Conservation (phyloP, 345 rosid species). For the Gossypium sturtianum region DNA sequence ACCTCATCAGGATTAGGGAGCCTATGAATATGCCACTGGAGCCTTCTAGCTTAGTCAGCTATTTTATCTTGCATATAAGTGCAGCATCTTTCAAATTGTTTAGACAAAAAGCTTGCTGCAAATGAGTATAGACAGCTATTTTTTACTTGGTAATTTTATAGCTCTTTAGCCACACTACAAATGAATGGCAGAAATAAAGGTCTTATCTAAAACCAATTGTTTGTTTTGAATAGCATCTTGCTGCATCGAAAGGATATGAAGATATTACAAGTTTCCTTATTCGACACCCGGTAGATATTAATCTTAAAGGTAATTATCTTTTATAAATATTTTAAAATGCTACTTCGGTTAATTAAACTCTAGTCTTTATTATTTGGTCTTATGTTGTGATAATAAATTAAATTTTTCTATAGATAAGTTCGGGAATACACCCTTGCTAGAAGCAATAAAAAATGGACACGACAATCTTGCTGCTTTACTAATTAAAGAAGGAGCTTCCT, state of each 20-base stretch:
- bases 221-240: slow-evolving; percentile 70
- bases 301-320: slow-evolving; percentile 55
- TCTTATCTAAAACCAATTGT: slow-evolving; percentile 3
- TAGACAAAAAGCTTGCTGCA: background rate
- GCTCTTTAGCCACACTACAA: background rate
- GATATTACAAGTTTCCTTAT: slow-evolving; percentile 63
- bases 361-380: background rate
- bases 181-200: background rate
- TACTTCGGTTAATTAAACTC: background rate
- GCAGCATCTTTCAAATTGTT: background rate
- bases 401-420: slow-evolving; percentile 54
- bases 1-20: background rate
- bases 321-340: slow-evolving; percentile 2
- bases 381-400: slow-evolving; percentile 4
- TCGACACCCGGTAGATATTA: slow-evolving; percentile 52
- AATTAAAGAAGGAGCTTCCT: slow-evolving; percentile 57
- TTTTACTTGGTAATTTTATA: background rate
- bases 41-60: background rate
- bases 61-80: background rate
- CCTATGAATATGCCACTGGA: background rate
- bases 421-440: slow-evolving; percentile 79
- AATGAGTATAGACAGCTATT: background rate
- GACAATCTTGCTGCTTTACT: slow-evolving; percentile 60
- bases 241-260: slow-evolving; percentile 76
- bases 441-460: slow-evolving; percentile 77